phyloP scores from a whole-genome alignment of 2,329 filamentous ascomycete genomes.

The Fusarium sp. region DNA sequence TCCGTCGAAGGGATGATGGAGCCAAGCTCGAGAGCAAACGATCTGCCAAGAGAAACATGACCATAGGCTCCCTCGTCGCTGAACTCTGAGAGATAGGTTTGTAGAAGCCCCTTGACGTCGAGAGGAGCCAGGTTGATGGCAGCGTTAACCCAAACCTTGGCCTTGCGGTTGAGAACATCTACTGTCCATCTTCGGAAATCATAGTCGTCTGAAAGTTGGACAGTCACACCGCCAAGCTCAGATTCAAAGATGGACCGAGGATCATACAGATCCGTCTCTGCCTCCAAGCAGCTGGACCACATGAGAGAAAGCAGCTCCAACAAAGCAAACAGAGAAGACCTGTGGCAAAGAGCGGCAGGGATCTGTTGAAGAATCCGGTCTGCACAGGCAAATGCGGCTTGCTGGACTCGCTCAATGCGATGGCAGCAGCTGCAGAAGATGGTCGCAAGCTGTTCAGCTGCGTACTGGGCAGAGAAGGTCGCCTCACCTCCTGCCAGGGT shows the following conservation, averaged over 20 bases:
- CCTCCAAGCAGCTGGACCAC: conserved; percentile 94
- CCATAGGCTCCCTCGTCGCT: conserved; percentile 92
- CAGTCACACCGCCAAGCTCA: conserved; percentile 77
- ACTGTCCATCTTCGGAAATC: conserved; percentile 82
- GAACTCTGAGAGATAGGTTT: conserved; percentile 96
- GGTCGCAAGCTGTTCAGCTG: conserved; percentile 86
- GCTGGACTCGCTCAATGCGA: conserved; percentile 90
- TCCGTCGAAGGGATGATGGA: conserved; percentile 87
- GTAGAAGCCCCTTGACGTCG: conserved; percentile 93
- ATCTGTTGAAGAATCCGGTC: conserved; percentile 86
- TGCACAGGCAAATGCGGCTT: conserved; percentile 84
- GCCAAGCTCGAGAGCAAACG: conserved; percentile 94
- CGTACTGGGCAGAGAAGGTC: conserved; percentile 88
- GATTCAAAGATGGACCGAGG: conserved; percentile 87
- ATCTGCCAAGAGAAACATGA: conserved; percentile 90
- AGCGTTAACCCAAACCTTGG: conserved; percentile 81
- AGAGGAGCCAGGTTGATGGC: conserved; percentile 88
- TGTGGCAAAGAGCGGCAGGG: conserved; percentile 90
- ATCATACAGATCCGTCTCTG: conserved; percentile 92
- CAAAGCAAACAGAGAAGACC: conserved; percentile 89
- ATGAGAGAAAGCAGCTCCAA: conserved; percentile 92
- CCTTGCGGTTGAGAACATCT: conserved; percentile 78
- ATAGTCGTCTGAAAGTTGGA: conserved; percentile 96
- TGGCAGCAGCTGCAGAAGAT: conserved; percentile 94
- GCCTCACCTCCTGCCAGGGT: conserved; percentile 77